Base-by-base conservation (phyloP, 768 basidiomycete genomes). In the Russula lepida region DNA sequence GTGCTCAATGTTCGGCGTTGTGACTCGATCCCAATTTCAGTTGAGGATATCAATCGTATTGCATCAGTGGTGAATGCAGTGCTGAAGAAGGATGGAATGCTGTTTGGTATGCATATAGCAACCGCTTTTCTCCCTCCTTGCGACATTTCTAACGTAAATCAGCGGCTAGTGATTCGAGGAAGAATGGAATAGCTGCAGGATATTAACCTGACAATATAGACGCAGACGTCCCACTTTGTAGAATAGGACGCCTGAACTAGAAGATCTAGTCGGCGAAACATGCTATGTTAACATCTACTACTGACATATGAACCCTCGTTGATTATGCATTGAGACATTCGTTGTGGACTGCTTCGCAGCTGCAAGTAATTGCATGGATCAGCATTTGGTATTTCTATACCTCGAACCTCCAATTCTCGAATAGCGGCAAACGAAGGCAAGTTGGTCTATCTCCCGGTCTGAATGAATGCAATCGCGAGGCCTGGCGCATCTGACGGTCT, bases 151-250 rank as follows among this genome's bases (percentile, higher is more conserved):
- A 35, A 43, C 35, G 19, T 39, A 27, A 27, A 39, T 47, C 66
- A 89, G 93, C 91, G 63, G 88, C 90, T 9, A 92, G 89, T 69
- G 94, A 97, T 73, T 92, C 89, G 21, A 81, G 93, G 69, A 95
- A 95, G 77, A 89, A 92, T 64, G 93, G 93, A n/a, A 80, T 93
- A 44, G 89, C 94, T 5, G 84, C 89, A 50, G 94, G 89, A 3
- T 95, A 94, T 73, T 92, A 69, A 72, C 23, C 23, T 41, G 32
- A 17, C 37, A 43, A 23, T 28, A 44, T 35, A 56, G 37, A 55
- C 2, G 17, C 49, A 54, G 12, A 32, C n/a, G 13, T 55, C 6
- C 32, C 52, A 28, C 11, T 27, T 54, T 54, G 53, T 27, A 21
- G 4, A 32, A 21, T 43, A n/a, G 17, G 53, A n/a, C n/a, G n/a